These are phyloP conservation scores for Allium sativum DNA, from an alignment of 106 monocot genomes.

Conservation along the genomic window DNA sequence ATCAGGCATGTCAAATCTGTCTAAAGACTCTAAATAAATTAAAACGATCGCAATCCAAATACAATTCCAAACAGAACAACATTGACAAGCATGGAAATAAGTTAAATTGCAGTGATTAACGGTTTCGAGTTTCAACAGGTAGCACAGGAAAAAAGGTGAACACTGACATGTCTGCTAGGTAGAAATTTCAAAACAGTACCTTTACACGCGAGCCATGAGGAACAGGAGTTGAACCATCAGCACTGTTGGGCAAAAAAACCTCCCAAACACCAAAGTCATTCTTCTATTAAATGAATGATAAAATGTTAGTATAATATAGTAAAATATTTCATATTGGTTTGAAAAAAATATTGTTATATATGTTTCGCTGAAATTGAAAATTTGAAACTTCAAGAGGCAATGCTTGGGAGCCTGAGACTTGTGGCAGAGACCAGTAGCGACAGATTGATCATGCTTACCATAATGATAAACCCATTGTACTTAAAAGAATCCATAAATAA, in stretches of 20 bases:
- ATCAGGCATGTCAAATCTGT: too few relatives aligned
- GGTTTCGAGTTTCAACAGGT: background rate
- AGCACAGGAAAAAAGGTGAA: background rate
- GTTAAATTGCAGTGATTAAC: background rate
- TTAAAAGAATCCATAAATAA: too few relatives aligned
- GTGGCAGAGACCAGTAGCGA: too few relatives aligned
- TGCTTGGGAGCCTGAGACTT: too few relatives aligned
- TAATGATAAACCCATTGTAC: too few relatives aligned
- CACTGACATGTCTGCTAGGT: too few relatives aligned
- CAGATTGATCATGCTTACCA: too few relatives aligned
- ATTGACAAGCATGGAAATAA: background rate
- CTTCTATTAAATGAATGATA: constrained; percentile 28
- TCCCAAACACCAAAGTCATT: constrained; percentile 99
- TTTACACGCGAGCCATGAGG: constrained; percentile 94
- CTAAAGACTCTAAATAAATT: background rate
- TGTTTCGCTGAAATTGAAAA: too few relatives aligned
- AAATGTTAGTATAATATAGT: constrained; percentile 3
- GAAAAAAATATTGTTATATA: background rate
- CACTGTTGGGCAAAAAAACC: constrained; percentile 90
- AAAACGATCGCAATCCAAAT: background rate
- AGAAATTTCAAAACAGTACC: constrained; percentile 28
- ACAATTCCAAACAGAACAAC: constrained; percentile 7
- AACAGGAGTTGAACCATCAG: constrained; percentile 85
- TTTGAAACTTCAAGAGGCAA: too few relatives aligned
- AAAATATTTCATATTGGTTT: background rate